Percentiles rank a stretch among this genome's conserved stretches.
These are phyloP conservation scores for Phoenix roebelenii DNA, from an alignment of 176 grass and related monocot species.

Conservation along the genomic window DNA sequence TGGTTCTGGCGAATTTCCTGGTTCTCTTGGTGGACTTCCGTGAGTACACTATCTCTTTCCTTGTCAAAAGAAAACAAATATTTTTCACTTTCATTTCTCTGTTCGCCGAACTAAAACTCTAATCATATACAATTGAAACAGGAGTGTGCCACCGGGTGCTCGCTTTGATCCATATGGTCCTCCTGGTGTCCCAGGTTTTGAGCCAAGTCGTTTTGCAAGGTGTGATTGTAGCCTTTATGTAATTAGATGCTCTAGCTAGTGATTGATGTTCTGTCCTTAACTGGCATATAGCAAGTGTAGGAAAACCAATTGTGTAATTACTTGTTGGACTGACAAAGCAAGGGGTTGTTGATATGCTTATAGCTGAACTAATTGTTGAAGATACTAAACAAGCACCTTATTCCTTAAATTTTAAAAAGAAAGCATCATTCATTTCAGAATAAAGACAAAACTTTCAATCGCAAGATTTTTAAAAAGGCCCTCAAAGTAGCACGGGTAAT, in stretches of 20 bases:
- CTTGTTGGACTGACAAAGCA: too few relatives aligned
- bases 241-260: too few relatives aligned
- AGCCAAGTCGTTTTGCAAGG: slow-evolving; percentile 72
- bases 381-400: background rate
- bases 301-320: too few relatives aligned
- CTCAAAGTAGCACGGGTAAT: too few relatives aligned
- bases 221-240: slow-evolving; percentile 3
- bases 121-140: slow-evolving; percentile 16
- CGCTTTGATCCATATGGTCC: slow-evolving; percentile 80
- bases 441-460: too few relatives aligned
- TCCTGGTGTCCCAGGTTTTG: slow-evolving; percentile 80
- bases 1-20: slow-evolving; percentile 40
- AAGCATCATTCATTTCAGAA: too few relatives aligned
- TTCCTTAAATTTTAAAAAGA: too few relatives aligned
- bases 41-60: slow-evolving; percentile 19
- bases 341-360: slow-evolving; percentile 3
- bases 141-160: slow-evolving; percentile 43
- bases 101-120: too few relatives aligned
- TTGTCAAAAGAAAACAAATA: background rate
- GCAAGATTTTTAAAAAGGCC: too few relatives aligned
- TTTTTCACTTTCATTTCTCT: too few relatives aligned
- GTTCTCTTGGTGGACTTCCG: background rate
- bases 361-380: background rate
- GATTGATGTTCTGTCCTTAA: too few relatives aligned
- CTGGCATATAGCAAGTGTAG: too few relatives aligned